Evolutionary conservation across 257 asterid genomes (phyloP).

Genomic region (Capsicum chinense): DNA sequence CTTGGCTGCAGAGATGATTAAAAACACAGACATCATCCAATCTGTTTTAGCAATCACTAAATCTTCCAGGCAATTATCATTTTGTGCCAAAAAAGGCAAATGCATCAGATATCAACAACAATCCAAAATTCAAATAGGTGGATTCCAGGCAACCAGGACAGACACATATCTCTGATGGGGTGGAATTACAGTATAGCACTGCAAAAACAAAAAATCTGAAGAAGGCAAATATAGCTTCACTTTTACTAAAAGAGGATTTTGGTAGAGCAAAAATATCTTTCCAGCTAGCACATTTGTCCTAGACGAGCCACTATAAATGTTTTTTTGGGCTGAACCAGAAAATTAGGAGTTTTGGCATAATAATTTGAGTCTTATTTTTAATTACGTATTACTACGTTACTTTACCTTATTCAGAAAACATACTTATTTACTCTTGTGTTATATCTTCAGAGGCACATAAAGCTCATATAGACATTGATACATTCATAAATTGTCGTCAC

Average conservation of each 20-base stretch:
- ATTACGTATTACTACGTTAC: no score
- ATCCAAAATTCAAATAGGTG: background rate
- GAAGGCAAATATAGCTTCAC: background rate
- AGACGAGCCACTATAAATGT: background rate
- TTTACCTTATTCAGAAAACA: no score
- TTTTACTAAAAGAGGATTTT: constrained; percentile 4
- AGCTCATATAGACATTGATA: no score
- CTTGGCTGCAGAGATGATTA: background rate
- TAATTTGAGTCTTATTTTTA: no score
- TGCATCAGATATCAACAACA: background rate
- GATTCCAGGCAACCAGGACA: background rate
- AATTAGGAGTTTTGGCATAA: constrained; percentile 6
- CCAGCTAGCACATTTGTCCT: background rate
- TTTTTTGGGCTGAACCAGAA: background rate
- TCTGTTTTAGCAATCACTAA: constrained; percentile 14
- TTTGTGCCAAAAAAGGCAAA: background rate
- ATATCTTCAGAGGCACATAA: no score
- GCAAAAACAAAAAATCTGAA: background rate
- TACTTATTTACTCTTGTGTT: no score
- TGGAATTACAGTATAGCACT: background rate
- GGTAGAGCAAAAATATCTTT: constrained; percentile 11
- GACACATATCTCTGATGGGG: background rate
- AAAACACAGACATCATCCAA: background rate
- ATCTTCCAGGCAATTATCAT: constrained; percentile 5
- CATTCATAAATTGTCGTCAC: background rate